Percentiles rank a stretch among this genome's conserved stretches.
Conservation (phyloP, 164 flowering plant genomes). For the Platanus orientalis region DNA sequence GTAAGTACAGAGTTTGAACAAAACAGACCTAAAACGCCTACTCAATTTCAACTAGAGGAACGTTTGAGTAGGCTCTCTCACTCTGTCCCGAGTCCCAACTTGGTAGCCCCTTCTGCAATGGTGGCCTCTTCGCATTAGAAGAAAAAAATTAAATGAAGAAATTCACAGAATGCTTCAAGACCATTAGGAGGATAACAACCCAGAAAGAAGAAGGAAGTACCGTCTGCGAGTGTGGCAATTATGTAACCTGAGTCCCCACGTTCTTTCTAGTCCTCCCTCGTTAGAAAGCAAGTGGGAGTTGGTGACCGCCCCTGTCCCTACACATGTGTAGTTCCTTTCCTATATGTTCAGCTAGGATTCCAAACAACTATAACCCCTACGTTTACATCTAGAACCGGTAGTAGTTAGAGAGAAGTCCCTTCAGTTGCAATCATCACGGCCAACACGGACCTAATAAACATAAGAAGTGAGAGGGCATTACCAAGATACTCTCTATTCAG, state of each 20-base stretch:
- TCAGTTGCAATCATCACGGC: too few relatives aligned
- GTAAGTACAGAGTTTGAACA: conserved; percentile 6
- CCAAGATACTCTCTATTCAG: too few relatives aligned
- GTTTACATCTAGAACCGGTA: too few relatives aligned
- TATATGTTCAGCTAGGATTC: too few relatives aligned
- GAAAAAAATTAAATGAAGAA: conserved; percentile 34
- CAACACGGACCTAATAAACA: too few relatives aligned
- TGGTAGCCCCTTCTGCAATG: conserved; percentile 20
- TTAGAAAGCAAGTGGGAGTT: conserved; percentile 67
- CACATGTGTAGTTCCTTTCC: too few relatives aligned
- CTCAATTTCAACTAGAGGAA: neutral
- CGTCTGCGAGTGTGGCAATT: neutral
- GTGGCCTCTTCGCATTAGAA: conserved; percentile 42
- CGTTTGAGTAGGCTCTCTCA: conserved; percentile 27
- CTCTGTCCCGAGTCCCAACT: too few relatives aligned
- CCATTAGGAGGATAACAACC: conserved; percentile 10
- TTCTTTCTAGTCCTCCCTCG: conserved; percentile 26
- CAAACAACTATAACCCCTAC: too few relatives aligned
- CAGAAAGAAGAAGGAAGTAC: conserved; percentile 16
- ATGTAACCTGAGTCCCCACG: conserved; percentile 23
- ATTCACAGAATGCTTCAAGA: conserved; percentile 12
- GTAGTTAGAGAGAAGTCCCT: too few relatives aligned
- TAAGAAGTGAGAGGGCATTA: too few relatives aligned
- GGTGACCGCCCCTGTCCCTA: conserved; percentile 42
- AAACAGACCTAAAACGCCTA: conserved; percentile 4